phyloP scores from a whole-genome alignment of 805 yeast species.

The Saturnispora saitoi region DNA sequence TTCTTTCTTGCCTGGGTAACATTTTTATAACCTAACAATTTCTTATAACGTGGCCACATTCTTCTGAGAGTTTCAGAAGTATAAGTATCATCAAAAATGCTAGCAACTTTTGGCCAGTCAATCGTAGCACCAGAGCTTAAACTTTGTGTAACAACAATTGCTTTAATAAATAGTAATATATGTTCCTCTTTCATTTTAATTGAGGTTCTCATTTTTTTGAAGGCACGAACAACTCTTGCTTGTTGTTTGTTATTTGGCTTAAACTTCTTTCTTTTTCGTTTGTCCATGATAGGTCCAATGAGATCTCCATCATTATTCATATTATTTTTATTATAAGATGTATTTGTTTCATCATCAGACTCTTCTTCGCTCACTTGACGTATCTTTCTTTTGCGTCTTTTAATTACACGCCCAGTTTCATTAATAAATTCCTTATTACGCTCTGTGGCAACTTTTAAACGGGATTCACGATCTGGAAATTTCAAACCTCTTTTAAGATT shows the following conservation, averaged over 20 bases:
- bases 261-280: conserved; percentile 25
- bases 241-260: conserved; percentile 11
- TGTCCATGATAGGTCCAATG: conserved; percentile 22
- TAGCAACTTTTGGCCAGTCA: conserved; percentile 56
- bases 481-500: conserved; percentile 10
- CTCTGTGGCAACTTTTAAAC: conserved; percentile 8
- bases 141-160: conserved; percentile 61
- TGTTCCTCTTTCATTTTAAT: conserved; percentile 30
- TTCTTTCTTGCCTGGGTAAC: conserved; percentile 42
- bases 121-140: conserved; percentile 44
- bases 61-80: conserved; percentile 41
- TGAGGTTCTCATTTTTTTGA: conserved; percentile 20
- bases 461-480: conserved; percentile 10
- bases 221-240: conserved; percentile 13
- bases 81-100: conserved; percentile 34
- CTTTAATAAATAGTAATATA: conserved; percentile 47
- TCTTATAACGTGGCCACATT: conserved; percentile 65
- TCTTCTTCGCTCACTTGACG: neutral
- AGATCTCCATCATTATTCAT: conserved; percentile 16
- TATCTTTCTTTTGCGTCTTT: conserved; percentile 3
- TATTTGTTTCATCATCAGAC: neutral
- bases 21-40: conserved; percentile 48
- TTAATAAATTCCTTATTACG: conserved; percentile 1
- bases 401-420: conserved; percentile 7
- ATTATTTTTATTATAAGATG: neutral